phyloP scores from a whole-genome alignment of 2,329 filamentous ascomycete species.

The Penicillium sp. region DNA sequence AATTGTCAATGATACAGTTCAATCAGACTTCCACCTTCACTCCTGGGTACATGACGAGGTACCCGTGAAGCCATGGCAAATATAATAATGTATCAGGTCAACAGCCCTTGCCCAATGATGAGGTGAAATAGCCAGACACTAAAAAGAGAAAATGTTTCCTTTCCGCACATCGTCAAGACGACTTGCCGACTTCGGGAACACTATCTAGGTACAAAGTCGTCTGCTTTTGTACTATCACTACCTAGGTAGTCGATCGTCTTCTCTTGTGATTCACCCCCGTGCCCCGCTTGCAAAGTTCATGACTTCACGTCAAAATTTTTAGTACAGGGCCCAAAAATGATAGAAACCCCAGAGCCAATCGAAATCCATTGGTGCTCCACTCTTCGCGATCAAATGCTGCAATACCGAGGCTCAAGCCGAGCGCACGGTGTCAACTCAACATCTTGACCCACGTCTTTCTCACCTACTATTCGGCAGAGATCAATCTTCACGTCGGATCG shows the following conservation, averaged over 20 bases:
- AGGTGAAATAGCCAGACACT: background rate
- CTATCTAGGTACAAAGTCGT: too few species aligned
- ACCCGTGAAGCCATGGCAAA: background rate
- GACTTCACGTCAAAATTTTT: background rate
- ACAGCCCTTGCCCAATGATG: background rate
- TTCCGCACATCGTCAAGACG: background rate
- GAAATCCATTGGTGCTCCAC: background rate
- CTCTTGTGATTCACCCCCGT: too few species aligned
- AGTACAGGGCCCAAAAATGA: background rate
- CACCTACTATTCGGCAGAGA: background rate
- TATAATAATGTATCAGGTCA: background rate
- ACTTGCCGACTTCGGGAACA: too few species aligned
- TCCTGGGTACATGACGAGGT: background rate
- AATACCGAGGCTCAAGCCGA: constrained; percentile 1
- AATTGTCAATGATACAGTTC: background rate
- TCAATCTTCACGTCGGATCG: background rate
- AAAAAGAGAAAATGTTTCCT: background rate
- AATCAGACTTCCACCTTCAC: background rate
- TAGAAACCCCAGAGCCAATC: background rate
- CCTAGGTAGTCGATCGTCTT: too few species aligned
- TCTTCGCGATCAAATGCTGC: background rate
- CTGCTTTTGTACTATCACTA: too few species aligned
- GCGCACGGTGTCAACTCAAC: background rate
- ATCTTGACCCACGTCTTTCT: background rate
- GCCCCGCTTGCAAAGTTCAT: background rate